phyloP scores from a whole-genome alignment of 768 basidiomycete genomes.

The Hericium rajendrae region DNA sequence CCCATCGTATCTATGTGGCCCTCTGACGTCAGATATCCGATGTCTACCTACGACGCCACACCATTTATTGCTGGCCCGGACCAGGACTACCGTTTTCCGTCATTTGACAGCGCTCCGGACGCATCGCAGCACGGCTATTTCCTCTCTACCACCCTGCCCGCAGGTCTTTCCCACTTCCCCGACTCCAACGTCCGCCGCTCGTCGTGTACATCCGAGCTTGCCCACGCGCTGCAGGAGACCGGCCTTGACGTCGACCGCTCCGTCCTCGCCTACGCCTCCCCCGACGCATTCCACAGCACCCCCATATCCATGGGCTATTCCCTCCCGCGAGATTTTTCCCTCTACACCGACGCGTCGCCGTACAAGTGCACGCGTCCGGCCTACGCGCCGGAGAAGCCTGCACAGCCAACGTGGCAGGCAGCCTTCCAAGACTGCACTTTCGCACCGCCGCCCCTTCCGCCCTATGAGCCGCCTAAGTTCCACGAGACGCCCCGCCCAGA shows the following conservation, averaged over 20 bases:
- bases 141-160: neutral
- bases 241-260: neutral
- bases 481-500: too few relatives aligned
- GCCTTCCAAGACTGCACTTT: too few relatives aligned
- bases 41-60: neutral
- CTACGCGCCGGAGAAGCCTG: neutral
- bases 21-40: neutral
- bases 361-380: neutral
- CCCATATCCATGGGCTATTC: neutral
- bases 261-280: neutral
- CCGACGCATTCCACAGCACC: neutral
- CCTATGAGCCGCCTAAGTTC: too few relatives aligned
- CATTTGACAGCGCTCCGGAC: neutral
- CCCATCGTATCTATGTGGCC: neutral
- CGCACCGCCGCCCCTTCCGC: too few relatives aligned
- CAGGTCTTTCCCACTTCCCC: neutral
- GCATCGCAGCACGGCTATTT: neutral
- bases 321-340: neutral
- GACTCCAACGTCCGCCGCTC: neutral
- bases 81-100: neutral
- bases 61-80: neutral
- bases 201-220: neutral
- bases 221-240: neutral
- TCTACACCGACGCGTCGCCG: neutral
- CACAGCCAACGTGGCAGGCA: neutral